A percentile compares a stretch with the other conserved stretches of the same genome.
These are phyloP conservation scores for Boletus rubescentipes DNA, from an alignment of 768 basidiomycete genomes.

Conservation along the genomic window DNA sequence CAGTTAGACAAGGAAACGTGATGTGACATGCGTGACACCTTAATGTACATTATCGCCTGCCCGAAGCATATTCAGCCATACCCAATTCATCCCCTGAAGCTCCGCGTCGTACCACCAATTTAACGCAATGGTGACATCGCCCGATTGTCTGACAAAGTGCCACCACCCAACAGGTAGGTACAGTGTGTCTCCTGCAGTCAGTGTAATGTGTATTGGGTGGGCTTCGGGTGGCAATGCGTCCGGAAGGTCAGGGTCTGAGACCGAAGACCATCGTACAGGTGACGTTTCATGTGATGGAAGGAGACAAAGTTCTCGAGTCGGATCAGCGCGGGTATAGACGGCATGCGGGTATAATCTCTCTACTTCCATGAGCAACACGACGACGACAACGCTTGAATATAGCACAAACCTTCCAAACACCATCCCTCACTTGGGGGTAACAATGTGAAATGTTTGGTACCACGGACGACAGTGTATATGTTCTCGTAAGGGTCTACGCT, in stretches of 20 bases:
- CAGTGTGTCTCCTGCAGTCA: slow-evolving; percentile 73
- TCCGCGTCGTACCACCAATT: slow-evolving; percentile 94
- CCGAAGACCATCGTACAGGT: slow-evolving; percentile 80
- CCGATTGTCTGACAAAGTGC: slow-evolving; percentile 82
- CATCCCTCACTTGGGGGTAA: slow-evolving; percentile 88
- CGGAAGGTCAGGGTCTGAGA: slow-evolving; percentile 54
- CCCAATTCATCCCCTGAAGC: slow-evolving; percentile 68
- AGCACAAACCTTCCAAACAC: slow-evolving; percentile 68
- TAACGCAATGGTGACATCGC: slow-evolving; percentile 61
- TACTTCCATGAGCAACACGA: slow-evolving; percentile 29
- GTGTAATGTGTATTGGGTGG: slow-evolving; percentile 63
- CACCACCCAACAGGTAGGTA: slow-evolving; percentile 96
- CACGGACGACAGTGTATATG: slow-evolving; percentile 84
- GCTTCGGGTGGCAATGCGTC: slow-evolving; percentile 49
- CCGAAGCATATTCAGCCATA: slow-evolving; percentile 62
- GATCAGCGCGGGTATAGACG: slow-evolving; percentile 46
- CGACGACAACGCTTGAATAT: background rate
- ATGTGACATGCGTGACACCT: slow-evolving; percentile 24
- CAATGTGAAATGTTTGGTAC: slow-evolving; percentile 82
- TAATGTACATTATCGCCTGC: slow-evolving; percentile 33
- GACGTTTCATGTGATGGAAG: slow-evolving; percentile 35
- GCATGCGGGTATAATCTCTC: slow-evolving; percentile 68
- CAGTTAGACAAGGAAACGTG: slow-evolving; percentile 3
- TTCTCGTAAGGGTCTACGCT: slow-evolving; percentile 86
- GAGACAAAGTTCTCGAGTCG: slow-evolving; percentile 26